phyloP scores from a whole-genome alignment of 805 yeast genomes.

The Priceomyces castillae region DNA sequence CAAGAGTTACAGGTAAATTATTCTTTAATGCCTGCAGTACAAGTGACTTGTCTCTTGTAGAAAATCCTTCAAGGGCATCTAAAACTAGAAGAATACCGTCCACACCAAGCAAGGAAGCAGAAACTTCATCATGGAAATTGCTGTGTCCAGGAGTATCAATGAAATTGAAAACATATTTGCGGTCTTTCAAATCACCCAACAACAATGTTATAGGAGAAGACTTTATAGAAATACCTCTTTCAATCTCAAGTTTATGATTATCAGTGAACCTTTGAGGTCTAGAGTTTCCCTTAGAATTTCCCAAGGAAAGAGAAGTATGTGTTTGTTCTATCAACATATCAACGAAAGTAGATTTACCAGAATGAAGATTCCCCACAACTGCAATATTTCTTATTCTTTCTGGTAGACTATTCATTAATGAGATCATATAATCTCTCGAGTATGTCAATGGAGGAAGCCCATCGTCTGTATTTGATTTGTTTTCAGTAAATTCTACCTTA shows the following conservation, averaged over 20 bases:
- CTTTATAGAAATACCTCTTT: slow-evolving; percentile 68
- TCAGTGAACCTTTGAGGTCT: slow-evolving; percentile 66
- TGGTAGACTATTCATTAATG: slow-evolving; percentile 47
- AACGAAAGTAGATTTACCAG: slow-evolving; percentile 81
- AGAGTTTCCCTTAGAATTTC: slow-evolving; percentile 28
- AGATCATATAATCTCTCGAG: slow-evolving; percentile 59
- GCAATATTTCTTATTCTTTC: slow-evolving; percentile 72
- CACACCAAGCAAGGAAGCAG: slow-evolving; percentile 51
- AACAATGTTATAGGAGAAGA: slow-evolving; percentile 61
- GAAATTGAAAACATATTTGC: slow-evolving; percentile 59
- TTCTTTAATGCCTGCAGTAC: slow-evolving; percentile 52
- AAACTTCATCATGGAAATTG: slow-evolving; percentile 75
- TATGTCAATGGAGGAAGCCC: slow-evolving; percentile 59
- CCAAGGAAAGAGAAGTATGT: slow-evolving; percentile 41
- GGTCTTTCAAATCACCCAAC: slow-evolving; percentile 47
- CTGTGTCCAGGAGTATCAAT: slow-evolving; percentile 93
- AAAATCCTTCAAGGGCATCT: slow-evolving; percentile 85
- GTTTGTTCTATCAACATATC: slow-evolving; percentile 69
- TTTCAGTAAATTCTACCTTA: slow-evolving; percentile 35
- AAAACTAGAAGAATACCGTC: slow-evolving; percentile 71
- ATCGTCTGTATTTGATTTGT: slow-evolving; percentile 10
- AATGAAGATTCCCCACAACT: slow-evolving; percentile 73
- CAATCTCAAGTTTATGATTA: slow-evolving; percentile 63
- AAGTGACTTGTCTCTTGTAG: slow-evolving; percentile 49
- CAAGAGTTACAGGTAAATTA: slow-evolving; percentile 53